phyloP scores from a whole-genome alignment of 495 filamentous ascomycete species.

The Neurospora sp. region DNA sequence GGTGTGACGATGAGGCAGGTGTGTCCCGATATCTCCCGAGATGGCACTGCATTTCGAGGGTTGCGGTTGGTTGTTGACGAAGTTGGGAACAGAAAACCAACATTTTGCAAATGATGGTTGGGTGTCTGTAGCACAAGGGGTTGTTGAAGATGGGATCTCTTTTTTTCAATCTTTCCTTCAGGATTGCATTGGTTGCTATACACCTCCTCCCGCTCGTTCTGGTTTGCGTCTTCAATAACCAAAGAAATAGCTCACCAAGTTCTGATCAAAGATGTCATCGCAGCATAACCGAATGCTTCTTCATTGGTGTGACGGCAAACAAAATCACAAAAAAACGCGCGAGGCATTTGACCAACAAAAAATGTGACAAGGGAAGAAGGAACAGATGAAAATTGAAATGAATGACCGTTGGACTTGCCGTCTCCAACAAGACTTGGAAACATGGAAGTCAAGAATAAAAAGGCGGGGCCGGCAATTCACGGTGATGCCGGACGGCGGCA shows the following conservation, averaged over 20 bases:
- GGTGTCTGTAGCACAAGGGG: background rate
- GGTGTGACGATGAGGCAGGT: constrained; percentile 3
- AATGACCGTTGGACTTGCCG: background rate
- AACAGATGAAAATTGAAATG: background rate
- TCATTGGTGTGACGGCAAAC: background rate
- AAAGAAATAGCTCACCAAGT: background rate
- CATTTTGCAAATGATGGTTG: background rate
- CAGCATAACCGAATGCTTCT: background rate
- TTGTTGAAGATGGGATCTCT: background rate
- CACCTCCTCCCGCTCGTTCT: background rate
- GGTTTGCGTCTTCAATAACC: background rate
- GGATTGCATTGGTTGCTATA: background rate
- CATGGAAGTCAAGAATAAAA: background rate
- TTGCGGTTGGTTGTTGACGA: background rate
- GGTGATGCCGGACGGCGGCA: background rate
- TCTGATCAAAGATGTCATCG: background rate
- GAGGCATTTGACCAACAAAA: background rate
- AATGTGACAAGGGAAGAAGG: background rate
- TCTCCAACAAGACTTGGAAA: background rate
- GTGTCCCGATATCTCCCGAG: constrained; percentile 12
- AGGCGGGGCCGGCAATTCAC: background rate
- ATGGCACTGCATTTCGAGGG: background rate
- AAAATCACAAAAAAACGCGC: background rate
- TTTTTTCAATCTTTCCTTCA: background rate
- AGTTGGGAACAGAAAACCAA: background rate